Percentiles rank a stretch among this genome's conserved stretches.
phyloP scores from a whole-genome alignment of 208 protist species.

The Leishmania turanica region DNA sequence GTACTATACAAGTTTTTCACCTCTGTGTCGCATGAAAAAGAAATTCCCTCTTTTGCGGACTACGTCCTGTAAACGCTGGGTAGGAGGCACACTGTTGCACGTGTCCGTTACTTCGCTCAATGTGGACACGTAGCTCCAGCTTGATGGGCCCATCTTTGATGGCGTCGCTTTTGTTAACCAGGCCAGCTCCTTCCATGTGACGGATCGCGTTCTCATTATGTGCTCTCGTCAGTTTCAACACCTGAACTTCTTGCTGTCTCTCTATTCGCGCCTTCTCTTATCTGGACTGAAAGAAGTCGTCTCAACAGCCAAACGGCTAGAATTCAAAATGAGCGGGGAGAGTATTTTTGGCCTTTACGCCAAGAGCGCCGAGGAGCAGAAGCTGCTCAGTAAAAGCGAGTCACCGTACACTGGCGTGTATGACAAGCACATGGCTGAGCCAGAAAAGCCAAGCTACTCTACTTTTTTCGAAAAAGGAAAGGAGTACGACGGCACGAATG shows the following conservation, averaged over 20 bases:
- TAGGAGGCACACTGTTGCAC: background rate
- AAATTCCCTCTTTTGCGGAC: background rate
- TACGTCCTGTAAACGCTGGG: background rate
- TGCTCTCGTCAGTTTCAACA: background rate
- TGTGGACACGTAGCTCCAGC: background rate
- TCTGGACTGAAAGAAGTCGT: background rate
- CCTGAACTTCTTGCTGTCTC: background rate
- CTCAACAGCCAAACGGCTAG: background rate
- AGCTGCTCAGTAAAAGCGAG: conserved; percentile 18
- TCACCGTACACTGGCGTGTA: conserved; percentile 70
- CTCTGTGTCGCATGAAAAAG: background rate
- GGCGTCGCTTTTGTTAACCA: background rate
- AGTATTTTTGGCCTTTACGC: conserved; percentile 60
- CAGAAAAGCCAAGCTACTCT: conserved; percentile 76
- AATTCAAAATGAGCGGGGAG: conserved; percentile 60
- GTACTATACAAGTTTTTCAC: conserved; percentile 4
- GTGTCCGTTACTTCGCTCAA: background rate
- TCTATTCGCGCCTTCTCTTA: background rate
- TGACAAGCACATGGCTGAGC: conserved; percentile 64
- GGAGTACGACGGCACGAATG: conserved; percentile 82
- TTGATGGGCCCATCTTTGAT: conserved; percentile 3
- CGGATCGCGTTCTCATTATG: background rate
- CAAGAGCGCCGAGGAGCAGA: conserved; percentile 20
- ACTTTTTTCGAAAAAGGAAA: conserved; percentile 86
- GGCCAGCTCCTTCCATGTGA: background rate